A percentile compares a stretch with the other conserved stretches of the same genome.
These are phyloP conservation scores for Rosellinia necatrix DNA, from an alignment of 2,329 filamentous ascomycete species.

Conservation along the genomic window DNA sequence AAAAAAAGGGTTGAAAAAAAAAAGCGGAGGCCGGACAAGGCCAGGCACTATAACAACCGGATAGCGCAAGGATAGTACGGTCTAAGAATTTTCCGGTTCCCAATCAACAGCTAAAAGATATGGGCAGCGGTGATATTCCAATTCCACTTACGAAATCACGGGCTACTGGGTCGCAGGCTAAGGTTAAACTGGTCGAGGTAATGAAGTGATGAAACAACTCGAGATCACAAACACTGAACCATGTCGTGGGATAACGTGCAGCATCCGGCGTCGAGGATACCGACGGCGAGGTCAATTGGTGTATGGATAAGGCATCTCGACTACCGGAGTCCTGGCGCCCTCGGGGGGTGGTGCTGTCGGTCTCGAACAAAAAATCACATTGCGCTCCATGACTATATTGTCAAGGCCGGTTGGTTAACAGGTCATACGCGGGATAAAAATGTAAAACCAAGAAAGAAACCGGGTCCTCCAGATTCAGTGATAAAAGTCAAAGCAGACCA, in stretches of 20 bases:
- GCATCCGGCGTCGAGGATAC: conserved; percentile 14
- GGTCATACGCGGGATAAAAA: too few species aligned
- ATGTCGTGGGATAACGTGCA: conserved; percentile 18
- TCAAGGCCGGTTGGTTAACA: not conserved
- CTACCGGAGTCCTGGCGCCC: not conserved
- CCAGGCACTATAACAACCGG: not conserved
- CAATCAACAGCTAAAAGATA: not conserved
- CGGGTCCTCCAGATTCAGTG: too few species aligned
- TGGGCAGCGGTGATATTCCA: not conserved
- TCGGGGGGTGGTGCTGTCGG: conserved; percentile 9
- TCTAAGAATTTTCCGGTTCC: not conserved
- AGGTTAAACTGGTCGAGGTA: conserved; percentile 53
- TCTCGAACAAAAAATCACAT: conserved; percentile 30
- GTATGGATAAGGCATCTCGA: conserved; percentile 25
- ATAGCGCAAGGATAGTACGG: not conserved
- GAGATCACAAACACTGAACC: conserved; percentile 46
- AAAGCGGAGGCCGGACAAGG: not conserved
- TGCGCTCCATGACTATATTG: conserved; percentile 29
- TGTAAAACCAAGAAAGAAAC: too few species aligned
- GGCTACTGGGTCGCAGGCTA: conserved; percentile 47
- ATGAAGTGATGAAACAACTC: conserved; percentile 60
- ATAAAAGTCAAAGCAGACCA: too few species aligned
- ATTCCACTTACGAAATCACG: conserved; percentile 42
- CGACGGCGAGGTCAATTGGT: conserved; percentile 26
- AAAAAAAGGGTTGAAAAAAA: too few species aligned